Conservation (phyloP, 1,284 basidiomycete species). For the Cutaneotrichosporon daszewskae region DNA sequence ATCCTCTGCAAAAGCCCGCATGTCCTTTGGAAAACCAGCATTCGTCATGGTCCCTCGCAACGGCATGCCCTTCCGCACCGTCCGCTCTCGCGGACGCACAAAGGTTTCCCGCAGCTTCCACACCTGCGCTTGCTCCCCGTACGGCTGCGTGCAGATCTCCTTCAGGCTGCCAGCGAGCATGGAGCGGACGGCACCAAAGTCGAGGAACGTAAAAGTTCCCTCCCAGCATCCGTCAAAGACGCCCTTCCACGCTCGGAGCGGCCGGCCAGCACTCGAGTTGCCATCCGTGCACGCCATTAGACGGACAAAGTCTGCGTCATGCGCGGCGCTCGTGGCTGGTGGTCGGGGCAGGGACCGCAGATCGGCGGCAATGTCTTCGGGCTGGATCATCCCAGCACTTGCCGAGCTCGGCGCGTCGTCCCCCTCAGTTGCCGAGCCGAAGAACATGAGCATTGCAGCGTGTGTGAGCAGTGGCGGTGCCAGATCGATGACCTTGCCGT, state of each 20-base stretch:
- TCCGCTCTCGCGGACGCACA: conserved; percentile 30
- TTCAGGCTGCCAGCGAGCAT: conserved; percentile 44
- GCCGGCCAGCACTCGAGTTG: conserved; percentile 39
- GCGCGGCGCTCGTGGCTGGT: conserved; percentile 8
- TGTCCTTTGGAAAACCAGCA: conserved; percentile 39
- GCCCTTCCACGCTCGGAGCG: conserved; percentile 45
- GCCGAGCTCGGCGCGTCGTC: neutral
- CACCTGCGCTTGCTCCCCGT: conserved; percentile 55
- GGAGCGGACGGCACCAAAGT: conserved; percentile 52
- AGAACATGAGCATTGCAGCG: conserved; percentile 47
- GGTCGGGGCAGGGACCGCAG: conserved; percentile 23
- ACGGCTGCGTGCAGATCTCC: conserved; percentile 51
- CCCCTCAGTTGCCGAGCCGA: conserved; percentile 8
- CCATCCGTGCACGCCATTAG: conserved; percentile 48
- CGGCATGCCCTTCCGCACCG: conserved; percentile 11
- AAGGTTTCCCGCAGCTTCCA: conserved; percentile 53
- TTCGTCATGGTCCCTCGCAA: conserved; percentile 40
- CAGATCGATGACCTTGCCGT: conserved; percentile 34
- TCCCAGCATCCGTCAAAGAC: conserved; percentile 53
- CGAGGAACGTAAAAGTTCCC: conserved; percentile 54
- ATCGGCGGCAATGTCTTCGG: conserved; percentile 4
- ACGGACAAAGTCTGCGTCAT: conserved; percentile 34
- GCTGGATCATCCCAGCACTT: neutral
- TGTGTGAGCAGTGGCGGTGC: conserved; percentile 43
- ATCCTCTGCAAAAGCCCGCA: conserved; percentile 18